These are phyloP conservation scores for Ilex paraguariensis DNA, from an alignment of 305 asterid genomes.

Conservation along the genomic window DNA sequence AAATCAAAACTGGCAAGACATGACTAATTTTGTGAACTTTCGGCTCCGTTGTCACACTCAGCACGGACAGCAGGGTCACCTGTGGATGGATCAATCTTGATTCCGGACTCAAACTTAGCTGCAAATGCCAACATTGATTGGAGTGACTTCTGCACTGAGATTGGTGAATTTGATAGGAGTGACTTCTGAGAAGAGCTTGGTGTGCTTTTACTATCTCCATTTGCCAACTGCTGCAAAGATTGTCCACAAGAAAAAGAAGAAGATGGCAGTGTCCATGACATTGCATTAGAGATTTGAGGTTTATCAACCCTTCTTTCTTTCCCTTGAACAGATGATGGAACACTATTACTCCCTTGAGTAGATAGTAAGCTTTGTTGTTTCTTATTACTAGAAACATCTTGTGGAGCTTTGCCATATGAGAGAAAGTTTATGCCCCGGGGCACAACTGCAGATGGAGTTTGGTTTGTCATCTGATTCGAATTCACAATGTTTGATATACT, in stretches of 20 bases:
- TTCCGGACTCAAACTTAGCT: slow-evolving; percentile 55
- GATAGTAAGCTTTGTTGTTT: slow-evolving; percentile 9
- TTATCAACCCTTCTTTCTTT: slow-evolving; percentile 16
- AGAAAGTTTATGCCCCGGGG: slow-evolving; percentile 31
- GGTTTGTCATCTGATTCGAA: slow-evolving; percentile 15
- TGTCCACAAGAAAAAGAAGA: slow-evolving; percentile 22
- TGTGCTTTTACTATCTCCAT: slow-evolving; percentile 14
- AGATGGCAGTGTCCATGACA: slow-evolving; percentile 9
- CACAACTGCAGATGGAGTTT: slow-evolving; percentile 16
- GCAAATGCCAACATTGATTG: slow-evolving; percentile 72
- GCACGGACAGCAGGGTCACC: slow-evolving; percentile 10
- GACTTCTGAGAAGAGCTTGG: slow-evolving; percentile 35
- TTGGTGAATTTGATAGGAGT: slow-evolving; percentile 35
- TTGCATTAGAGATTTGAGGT: slow-evolving; percentile 21
- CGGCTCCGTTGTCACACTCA: slow-evolving; percentile 19
- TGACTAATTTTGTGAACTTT: slow-evolving; percentile 13
- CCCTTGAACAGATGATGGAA: slow-evolving; percentile 20
- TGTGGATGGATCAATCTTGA: slow-evolving; percentile 32
- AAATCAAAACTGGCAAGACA: slow-evolving; percentile 1
- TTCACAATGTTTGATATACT: slow-evolving; percentile 12
- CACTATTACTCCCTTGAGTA: slow-evolving; percentile 12
- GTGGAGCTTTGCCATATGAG: slow-evolving; percentile 21
- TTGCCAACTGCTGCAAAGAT: slow-evolving; percentile 23
- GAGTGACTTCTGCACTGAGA: slow-evolving; percentile 55
- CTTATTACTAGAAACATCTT: slow-evolving; percentile 20